phyloP scores from a whole-genome alignment of 495 filamentous ascomycete genomes.

The Aspergillus saccharolyticus region DNA sequence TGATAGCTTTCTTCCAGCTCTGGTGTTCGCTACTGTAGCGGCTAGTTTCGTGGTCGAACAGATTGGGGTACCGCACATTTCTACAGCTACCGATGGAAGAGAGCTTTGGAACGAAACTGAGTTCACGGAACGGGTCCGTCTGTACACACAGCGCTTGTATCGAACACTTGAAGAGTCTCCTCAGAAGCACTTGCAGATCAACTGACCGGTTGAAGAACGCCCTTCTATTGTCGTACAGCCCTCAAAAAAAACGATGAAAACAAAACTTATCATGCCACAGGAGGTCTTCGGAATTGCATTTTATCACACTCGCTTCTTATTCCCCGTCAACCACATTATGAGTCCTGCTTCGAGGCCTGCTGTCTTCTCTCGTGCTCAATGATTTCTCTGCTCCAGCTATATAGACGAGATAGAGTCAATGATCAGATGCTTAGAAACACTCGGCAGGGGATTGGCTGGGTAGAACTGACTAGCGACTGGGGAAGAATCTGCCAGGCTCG shows the following conservation, averaged over 20 bases:
- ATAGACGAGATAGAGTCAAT: constrained; percentile 17
- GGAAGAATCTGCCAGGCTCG: constrained; percentile 81
- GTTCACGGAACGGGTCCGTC: constrained; percentile 49
- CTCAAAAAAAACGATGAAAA: constrained; percentile 34
- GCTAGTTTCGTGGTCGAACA: constrained; percentile 95
- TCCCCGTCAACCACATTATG: constrained; percentile 23
- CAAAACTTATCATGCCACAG: constrained; percentile 28
- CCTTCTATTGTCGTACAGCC: constrained; percentile 45
- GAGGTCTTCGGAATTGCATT: constrained; percentile 18
- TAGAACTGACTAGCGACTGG: constrained; percentile 83
- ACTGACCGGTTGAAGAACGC: constrained; percentile 44
- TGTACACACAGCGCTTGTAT: constrained; percentile 48
- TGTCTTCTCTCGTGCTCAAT: constrained; percentile 70
- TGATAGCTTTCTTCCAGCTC: constrained; percentile 59
- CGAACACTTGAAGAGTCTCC: constrained; percentile 43
- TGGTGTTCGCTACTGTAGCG: constrained; percentile 74
- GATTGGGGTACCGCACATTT: constrained; percentile 70
- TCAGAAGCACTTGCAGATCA: constrained; percentile 39
- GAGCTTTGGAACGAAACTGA: constrained; percentile 77
- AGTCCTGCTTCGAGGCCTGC: constrained; percentile 52
- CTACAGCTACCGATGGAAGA: constrained; percentile 41
- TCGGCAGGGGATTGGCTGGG: constrained; percentile 5
- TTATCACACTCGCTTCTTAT: constrained; percentile 8
- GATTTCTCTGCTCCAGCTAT: constrained; percentile 89
- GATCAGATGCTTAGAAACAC: constrained; percentile 4